Conservation (phyloP, 2,329 filamentous ascomycete genomes). For the Arachnomyces sp. region DNA sequence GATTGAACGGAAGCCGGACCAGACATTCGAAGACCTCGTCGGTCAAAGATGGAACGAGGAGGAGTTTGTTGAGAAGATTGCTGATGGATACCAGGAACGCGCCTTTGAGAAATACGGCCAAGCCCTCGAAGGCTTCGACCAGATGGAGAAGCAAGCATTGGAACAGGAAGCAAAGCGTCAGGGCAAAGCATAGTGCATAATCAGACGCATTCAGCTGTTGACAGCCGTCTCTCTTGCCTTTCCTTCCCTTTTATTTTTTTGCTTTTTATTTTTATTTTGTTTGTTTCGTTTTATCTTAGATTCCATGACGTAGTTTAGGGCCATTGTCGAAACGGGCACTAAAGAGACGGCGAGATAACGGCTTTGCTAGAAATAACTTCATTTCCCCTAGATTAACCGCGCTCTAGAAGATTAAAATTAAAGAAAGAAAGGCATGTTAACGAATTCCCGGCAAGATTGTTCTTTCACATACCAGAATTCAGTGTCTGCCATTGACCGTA, state of each 20-base stretch:
- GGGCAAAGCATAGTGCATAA: neutral
- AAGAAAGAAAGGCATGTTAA: no score
- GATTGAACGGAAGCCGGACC: conserved; percentile 56
- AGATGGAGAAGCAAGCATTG: conserved; percentile 64
- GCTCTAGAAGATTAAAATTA: no score
- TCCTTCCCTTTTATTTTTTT: neutral
- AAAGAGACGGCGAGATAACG: no score
- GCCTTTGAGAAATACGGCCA: conserved; percentile 71
- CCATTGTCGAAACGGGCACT: no score
- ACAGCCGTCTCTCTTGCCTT: neutral
- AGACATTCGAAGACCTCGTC: conserved; percentile 85
- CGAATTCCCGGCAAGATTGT: no score
- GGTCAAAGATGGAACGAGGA: conserved; percentile 78
- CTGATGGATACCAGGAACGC: conserved; percentile 67
- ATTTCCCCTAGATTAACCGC: no score
- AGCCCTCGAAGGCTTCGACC: conserved; percentile 67
- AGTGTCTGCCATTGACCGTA: no score
- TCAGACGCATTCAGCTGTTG: neutral
- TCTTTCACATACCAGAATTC: no score
- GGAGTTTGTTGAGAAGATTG: conserved; percentile 73
- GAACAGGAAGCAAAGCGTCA: conserved; percentile 20
- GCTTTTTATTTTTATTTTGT: neutral
- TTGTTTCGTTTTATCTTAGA: neutral
- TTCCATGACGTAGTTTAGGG: neutral
- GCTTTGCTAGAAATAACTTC: no score